Conservation (phyloP, 2,329 filamentous ascomycete species). For the Colletotrichum australisinense region DNA sequence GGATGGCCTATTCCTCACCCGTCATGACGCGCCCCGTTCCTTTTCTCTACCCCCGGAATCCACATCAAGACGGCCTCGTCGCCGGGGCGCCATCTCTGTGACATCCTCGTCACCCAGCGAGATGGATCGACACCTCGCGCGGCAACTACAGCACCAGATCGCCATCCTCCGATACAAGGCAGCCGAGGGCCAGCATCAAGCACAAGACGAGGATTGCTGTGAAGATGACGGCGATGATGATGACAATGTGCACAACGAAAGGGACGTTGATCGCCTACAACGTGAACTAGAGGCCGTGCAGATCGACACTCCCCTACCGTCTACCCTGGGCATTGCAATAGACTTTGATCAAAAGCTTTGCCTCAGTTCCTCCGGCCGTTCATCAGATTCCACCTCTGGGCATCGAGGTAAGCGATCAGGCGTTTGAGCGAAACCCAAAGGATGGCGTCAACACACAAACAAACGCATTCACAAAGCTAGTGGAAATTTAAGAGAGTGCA, state of each 20-base stretch:
- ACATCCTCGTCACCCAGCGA: conserved; percentile 14
- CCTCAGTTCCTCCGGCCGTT: conserved; percentile 13
- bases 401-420: conserved; percentile 4
- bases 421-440: background rate
- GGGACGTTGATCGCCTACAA: conserved; percentile 12
- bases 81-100: conserved; percentile 30
- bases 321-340: conserved; percentile 16
- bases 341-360: conserved; percentile 26
- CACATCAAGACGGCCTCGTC: conserved; percentile 1
- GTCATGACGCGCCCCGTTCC: conserved; percentile 9
- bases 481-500: background rate
- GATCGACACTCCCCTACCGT: conserved; percentile 25
- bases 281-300: conserved; percentile 26
- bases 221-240: background rate
- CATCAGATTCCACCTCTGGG: conserved; percentile 8
- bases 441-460: background rate
- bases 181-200: background rate
- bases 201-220: background rate
- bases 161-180: conserved; percentile 13
- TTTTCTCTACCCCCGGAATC: conserved; percentile 18
- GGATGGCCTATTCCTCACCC: conserved; percentile 13
- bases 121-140: conserved; percentile 20
- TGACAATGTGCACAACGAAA: background rate
- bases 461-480: background rate
- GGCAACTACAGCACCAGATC: conserved; percentile 31